Evolutionary conservation across 352 stramenopile genomes (phyloP).

Genomic region (Phytophthora nicotianae): DNA sequence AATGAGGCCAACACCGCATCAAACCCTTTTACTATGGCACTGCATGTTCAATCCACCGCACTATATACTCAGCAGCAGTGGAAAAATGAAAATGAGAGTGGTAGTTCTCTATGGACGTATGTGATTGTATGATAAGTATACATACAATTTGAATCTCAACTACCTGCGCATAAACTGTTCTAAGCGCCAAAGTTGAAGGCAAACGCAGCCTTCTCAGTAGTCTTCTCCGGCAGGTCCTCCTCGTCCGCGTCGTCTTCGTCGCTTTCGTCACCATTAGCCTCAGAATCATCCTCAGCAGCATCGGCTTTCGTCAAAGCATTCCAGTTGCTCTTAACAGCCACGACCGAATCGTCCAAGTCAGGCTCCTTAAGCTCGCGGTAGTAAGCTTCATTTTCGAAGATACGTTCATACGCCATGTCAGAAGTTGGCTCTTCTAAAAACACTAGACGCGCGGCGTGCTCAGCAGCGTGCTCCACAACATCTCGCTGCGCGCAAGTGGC

Average conservation of each 20-base stretch:
- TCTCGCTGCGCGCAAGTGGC: slow-evolving; percentile 48
- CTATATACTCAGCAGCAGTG: too few relatives aligned
- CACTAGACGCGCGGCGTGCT: slow-evolving; percentile 73
- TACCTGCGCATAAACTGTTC: neutral
- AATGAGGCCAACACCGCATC: too few relatives aligned
- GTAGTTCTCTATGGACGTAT: too few relatives aligned
- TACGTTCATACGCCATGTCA: slow-evolving; percentile 32
- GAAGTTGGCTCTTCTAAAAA: slow-evolving; percentile 67
- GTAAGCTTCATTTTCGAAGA: slow-evolving; percentile 68
- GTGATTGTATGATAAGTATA: too few relatives aligned
- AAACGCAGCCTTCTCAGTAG: slow-evolving; percentile 33
- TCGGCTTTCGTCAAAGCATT: slow-evolving; percentile 41
- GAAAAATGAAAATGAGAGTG: too few relatives aligned
- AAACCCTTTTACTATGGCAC: too few relatives aligned
- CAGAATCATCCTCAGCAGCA: slow-evolving; percentile 14
- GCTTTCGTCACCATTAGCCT: slow-evolving; percentile 24
- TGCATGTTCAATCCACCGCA: too few relatives aligned
- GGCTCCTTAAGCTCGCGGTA: slow-evolving; percentile 55
- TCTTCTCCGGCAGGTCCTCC: slow-evolving; percentile 18
- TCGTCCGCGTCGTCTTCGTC: slow-evolving; percentile 33
- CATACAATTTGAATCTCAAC: too few relatives aligned
- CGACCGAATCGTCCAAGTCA: slow-evolving; percentile 43
- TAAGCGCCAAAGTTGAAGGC: slow-evolving; percentile 53
- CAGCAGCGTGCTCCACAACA: slow-evolving; percentile 48
- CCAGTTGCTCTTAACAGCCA: slow-evolving; percentile 49